A percentile compares a stretch with the other conserved stretches of the same genome.
Evolutionary conservation across 257 asterid species (phyloP).

Genomic region (Scutellaria galericulata): DNA sequence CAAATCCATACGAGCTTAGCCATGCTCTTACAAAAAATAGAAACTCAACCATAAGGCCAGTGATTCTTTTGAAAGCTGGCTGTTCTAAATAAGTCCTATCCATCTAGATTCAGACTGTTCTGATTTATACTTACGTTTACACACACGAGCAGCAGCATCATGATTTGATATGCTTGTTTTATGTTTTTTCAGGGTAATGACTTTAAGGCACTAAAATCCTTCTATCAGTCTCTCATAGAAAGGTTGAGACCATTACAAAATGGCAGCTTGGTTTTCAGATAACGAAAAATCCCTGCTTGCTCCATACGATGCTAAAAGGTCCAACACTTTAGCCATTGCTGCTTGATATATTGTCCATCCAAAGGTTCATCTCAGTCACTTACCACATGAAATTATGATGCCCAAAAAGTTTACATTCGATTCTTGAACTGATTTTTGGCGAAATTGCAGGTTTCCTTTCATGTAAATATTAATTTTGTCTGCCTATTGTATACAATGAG

Average conservation of each 20-base stretch:
- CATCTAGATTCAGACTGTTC: too few relatives aligned
- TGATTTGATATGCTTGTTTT: neutral
- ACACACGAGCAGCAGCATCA: neutral
- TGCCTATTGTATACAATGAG: slow-evolving; percentile 49
- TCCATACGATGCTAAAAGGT: slow-evolving; percentile 28
- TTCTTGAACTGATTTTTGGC: slow-evolving; percentile 13
- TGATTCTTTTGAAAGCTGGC: neutral
- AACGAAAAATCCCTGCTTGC: slow-evolving; percentile 36
- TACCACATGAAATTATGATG: slow-evolving; percentile 8
- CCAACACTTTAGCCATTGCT: slow-evolving; percentile 38
- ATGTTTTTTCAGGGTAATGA: slow-evolving; percentile 66
- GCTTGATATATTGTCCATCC: slow-evolving; percentile 33
- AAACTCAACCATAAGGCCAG: neutral
- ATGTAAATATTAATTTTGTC: slow-evolving; percentile 66
- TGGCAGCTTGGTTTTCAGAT: slow-evolving; percentile 87
- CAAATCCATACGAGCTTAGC: too few relatives aligned
- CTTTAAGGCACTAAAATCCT: slow-evolving; percentile 69
- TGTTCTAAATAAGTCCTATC: neutral
- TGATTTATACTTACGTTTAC: too few relatives aligned
- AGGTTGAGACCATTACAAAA: slow-evolving; percentile 81
- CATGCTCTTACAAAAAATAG: neutral
- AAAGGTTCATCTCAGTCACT: slow-evolving; percentile 42
- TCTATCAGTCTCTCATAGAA: slow-evolving; percentile 80
- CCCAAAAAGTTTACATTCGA: neutral
- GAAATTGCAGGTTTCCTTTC: slow-evolving; percentile 54